Conservation (phyloP, 2,329 filamentous ascomycete genomes). For the Aspergillus awamori region DNA sequence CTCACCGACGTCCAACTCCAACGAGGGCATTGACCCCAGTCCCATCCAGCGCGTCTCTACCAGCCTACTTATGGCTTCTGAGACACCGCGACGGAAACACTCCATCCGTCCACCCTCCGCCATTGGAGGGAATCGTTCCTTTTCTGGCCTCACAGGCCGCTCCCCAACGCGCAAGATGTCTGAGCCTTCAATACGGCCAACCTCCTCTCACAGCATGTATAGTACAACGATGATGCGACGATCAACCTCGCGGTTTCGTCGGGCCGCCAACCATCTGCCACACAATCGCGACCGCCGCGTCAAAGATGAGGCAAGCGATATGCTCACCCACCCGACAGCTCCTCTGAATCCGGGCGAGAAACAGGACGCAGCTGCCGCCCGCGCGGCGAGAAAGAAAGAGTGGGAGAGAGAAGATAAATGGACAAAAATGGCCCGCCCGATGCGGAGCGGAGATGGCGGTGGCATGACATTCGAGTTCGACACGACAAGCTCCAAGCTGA, state of each 20-base stretch:
- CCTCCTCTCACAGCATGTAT: constrained; percentile 51
- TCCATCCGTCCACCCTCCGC: constrained; percentile 55
- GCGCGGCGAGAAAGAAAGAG: constrained; percentile 59
- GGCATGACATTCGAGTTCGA: constrained; percentile 79
- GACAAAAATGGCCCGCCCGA: constrained; percentile 65
- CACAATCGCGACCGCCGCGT: constrained; percentile 57
- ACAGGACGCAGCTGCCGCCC: constrained; percentile 52
- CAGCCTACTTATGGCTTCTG: constrained; percentile 58
- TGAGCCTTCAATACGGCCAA: constrained; percentile 48
- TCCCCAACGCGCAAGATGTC: constrained; percentile 46
- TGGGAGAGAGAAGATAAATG: constrained; percentile 67
- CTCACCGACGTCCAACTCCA: constrained; percentile 28
- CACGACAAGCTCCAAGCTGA: constrained; percentile 76
- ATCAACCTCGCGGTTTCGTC: constrained; percentile 51
- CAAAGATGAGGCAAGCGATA: constrained; percentile 64
- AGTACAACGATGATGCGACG: constrained; percentile 45
- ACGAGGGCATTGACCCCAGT: constrained; percentile 39
- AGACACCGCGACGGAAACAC: constrained; percentile 57
- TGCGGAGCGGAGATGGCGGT: constrained; percentile 53
- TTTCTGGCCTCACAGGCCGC: constrained; percentile 41
- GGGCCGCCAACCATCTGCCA: constrained; percentile 56
- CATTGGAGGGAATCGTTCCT: constrained; percentile 50
- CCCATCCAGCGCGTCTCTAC: constrained; percentile 63
- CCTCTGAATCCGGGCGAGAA: constrained; percentile 51
- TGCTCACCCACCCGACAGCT: constrained; percentile 63